Percentiles rank a stretch among this genome's conserved stretches.
Evolutionary conservation across 768 basidiomycete species (phyloP).

Genomic region (Melanogaster broomeanus): DNA sequence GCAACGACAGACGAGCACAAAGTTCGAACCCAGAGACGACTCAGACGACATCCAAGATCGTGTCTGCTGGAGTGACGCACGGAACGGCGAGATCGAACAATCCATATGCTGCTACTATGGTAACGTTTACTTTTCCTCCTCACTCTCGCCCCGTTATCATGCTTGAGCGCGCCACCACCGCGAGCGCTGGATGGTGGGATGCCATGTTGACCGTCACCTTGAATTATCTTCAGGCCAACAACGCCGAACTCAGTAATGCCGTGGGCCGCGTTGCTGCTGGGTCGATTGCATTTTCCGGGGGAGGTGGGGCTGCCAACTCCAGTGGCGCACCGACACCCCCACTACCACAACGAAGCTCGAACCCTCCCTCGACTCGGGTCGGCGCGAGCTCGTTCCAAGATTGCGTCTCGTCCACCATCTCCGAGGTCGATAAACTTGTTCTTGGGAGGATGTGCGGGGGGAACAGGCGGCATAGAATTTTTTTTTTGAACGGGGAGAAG

Average conservation of each 20-base stretch:
- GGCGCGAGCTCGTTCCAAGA: constrained; percentile 28
- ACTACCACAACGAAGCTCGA: constrained; percentile 13
- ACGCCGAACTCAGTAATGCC: constrained; percentile 42
- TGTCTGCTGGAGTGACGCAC: constrained; percentile 44
- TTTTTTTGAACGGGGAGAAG: too few species aligned
- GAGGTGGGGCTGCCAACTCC: too few species aligned
- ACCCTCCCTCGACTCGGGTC: background rate
- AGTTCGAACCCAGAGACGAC: constrained; percentile 45
- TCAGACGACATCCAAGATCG: constrained; percentile 37
- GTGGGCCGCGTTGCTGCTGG: constrained; percentile 62
- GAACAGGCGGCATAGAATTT: too few species aligned
- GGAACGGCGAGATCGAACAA: constrained; percentile 35
- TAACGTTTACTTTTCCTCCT: constrained; percentile 21
- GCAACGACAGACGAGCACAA: too few species aligned
- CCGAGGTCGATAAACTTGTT: constrained; percentile 28
- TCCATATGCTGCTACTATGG: constrained; percentile 33
- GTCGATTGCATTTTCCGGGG: constrained; percentile 43
- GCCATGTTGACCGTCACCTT: too few species aligned
- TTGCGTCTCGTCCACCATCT: constrained; percentile 9
- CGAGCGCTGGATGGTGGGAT: too few species aligned
- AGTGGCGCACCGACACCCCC: constrained; percentile 8
- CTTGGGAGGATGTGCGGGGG: constrained; percentile 27
- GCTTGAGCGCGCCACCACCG: too few species aligned
- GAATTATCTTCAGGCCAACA: constrained; percentile 32
- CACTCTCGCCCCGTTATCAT: too few species aligned